Evolutionary conservation across 208 protist genomes (phyloP).

Genomic region (Acanthamoeba quina): DNA sequence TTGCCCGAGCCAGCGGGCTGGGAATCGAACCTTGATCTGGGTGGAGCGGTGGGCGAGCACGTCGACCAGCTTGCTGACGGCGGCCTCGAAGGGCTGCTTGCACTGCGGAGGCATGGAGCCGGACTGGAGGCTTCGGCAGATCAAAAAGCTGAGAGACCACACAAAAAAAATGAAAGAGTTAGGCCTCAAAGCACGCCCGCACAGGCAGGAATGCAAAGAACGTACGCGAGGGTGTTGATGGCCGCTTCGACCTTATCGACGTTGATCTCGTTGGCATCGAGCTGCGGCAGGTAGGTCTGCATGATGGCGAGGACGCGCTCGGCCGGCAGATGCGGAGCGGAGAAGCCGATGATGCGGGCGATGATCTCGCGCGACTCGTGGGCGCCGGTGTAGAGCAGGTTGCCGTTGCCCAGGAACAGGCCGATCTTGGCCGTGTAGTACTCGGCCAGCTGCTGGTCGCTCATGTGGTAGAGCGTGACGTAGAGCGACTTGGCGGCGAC

Average conservation of each 20-base stretch:
- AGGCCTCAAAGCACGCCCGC: background rate
- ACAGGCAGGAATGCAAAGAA: background rate
- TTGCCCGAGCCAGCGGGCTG: background rate
- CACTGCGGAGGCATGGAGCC: constrained; percentile 45
- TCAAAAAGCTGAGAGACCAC: constrained; percentile 11
- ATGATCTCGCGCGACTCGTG: constrained; percentile 69
- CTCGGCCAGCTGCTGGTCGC: background rate
- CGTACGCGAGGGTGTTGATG: constrained; percentile 63
- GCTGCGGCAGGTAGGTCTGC: constrained; percentile 57
- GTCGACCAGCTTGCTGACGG: constrained; percentile 12
- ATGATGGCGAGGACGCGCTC: constrained; percentile 34
- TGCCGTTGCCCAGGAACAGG: constrained; percentile 26
- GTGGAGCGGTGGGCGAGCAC: constrained; percentile 13
- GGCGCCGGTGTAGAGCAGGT: constrained; percentile 60
- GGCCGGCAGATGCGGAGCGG: constrained; percentile 28
- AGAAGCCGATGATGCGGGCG: constrained; percentile 38
- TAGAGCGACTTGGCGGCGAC: constrained; percentile 58
- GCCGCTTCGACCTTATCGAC: constrained; percentile 67
- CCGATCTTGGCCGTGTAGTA: constrained; percentile 55
- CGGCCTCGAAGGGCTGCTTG: constrained; percentile 47
- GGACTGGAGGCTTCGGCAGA: constrained; percentile 62
- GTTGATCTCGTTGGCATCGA: constrained; percentile 43
- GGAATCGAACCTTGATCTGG: constrained; percentile 36
- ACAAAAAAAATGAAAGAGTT: background rate
- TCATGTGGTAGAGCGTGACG: constrained; percentile 65